Base-by-base conservation (phyloP, 768 basidiomycete species). In the Boletus tomentosulus region DNA sequence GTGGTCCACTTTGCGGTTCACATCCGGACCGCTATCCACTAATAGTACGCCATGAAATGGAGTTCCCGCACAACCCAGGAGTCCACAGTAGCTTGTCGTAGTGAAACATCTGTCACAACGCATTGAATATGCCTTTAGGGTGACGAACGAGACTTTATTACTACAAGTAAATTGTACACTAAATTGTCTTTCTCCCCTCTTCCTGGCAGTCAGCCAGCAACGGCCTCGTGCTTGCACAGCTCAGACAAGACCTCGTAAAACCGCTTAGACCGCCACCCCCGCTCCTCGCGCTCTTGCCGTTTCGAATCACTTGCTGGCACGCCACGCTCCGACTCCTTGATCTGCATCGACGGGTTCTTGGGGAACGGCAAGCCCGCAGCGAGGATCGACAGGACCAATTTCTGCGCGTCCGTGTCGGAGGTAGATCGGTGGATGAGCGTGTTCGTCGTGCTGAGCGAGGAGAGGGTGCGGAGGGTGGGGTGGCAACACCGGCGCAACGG, bases 181-280 rank as follows among this genome's bases (percentile, higher is more conserved):
- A 37, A 16, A 37, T 37, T 16, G 12, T 19, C n/a, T 31, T 15
- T 15, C 24, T 8, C 25, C 25, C 3, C n/a, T n/a, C n/a, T 34
- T 44, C 16, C 27, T 44, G 15, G 19, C 12, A 2, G 31, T 33
- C 19, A 19, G 19, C 46, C 9, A 1, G 22, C 30, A 27, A 27
- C 25, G 0, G 42, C 27, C 24, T 67, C 61, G 56, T 58, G 58
- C 52, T 61, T 56, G 53, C 79, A 78, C 59, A 84, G 63, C 63
- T 87, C 87, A 11, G 71, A 65, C 54, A 85, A 67, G 13, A 86
- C 79, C 57, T 85, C 78, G 59, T 82, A 80, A 58, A 88, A 87
- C 42, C 85, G 71, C 39, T 83, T 59, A 13, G 81, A 74, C 88
- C 89, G 89, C 85, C 86, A 89, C 6, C 80, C 83, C 0, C 87